These are phyloP conservation scores for Skeletonema grethae DNA, from an alignment of 108 stramenopile genomes.

Conservation along the genomic window DNA sequence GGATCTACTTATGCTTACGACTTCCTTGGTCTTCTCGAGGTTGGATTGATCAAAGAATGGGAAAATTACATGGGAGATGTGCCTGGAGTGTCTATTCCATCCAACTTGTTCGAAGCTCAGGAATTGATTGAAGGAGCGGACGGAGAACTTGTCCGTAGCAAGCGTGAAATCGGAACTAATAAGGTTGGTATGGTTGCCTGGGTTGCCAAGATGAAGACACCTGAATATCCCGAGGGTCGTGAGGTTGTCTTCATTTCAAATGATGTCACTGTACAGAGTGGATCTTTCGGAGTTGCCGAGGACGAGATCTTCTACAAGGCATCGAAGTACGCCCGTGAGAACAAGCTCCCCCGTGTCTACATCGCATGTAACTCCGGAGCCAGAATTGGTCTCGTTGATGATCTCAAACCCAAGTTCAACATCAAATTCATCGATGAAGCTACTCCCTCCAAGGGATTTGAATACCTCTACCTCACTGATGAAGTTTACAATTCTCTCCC, in stretches of 20 bases:
- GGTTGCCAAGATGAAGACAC: slow-evolving; percentile 92
- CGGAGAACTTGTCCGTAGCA: slow-evolving; percentile 72
- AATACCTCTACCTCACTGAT: slow-evolving; percentile 95
- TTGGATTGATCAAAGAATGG: slow-evolving; percentile 87
- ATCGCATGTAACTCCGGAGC: slow-evolving; percentile 97
- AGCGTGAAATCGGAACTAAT: slow-evolving; percentile 92
- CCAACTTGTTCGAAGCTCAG: slow-evolving; percentile 66
- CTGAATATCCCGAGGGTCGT: slow-evolving; percentile 97
- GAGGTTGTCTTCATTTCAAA: slow-evolving; percentile 96
- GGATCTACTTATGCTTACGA: slow-evolving; percentile 98
- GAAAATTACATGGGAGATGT: slow-evolving; percentile 60
- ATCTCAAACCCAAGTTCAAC: slow-evolving; percentile 95
- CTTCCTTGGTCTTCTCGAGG: slow-evolving; percentile 96
- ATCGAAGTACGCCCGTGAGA: slow-evolving; percentile 88
- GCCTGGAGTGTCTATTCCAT: slow-evolving; percentile 61
- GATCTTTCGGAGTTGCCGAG: slow-evolving; percentile 96
- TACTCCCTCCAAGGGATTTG: slow-evolving; percentile 93
- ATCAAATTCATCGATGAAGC: slow-evolving; percentile 90
- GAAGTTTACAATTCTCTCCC: slow-evolving; percentile 91
- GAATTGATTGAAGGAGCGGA: slow-evolving; percentile 82
- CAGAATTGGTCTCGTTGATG: slow-evolving; percentile 97
- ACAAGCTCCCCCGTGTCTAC: slow-evolving; percentile 93
- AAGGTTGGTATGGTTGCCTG: slow-evolving; percentile 98
- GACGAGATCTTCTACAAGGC: slow-evolving; percentile 95
- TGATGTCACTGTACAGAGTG: slow-evolving; percentile 98